Conservation (phyloP, 768 basidiomycete species). For the Boletus sp. region DNA sequence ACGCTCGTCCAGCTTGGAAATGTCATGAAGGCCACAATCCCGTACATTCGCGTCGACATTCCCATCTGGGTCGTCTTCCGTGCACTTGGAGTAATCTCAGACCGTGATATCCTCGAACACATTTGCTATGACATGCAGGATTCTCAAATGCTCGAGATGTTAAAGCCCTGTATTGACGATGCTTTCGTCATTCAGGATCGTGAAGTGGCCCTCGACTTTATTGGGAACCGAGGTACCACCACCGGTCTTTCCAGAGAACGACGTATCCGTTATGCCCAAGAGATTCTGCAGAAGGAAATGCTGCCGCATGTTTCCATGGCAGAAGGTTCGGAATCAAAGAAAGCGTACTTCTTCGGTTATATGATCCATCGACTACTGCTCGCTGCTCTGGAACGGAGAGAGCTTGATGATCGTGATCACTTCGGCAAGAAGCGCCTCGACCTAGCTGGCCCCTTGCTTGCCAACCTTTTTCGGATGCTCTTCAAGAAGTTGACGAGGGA, state of each 20-base stretch:
- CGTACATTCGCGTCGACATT: slow-evolving; percentile 97
- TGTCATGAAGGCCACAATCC: slow-evolving; percentile 95
- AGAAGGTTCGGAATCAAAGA: slow-evolving; percentile 95
- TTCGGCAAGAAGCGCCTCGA: slow-evolving; percentile 98
- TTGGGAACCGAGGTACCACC: slow-evolving; percentile 96
- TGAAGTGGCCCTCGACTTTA: slow-evolving; percentile 96
- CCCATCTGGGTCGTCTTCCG: slow-evolving; percentile 99
- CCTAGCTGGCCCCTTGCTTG: slow-evolving; percentile 90
- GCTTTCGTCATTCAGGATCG: slow-evolving; percentile 98
- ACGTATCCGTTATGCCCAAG: slow-evolving; percentile 94
- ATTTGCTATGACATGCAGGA: slow-evolving; percentile 99
- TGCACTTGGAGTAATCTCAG: slow-evolving; percentile 94
- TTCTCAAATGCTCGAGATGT: slow-evolving; percentile 93
- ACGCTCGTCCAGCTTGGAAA: slow-evolving; percentile 61
- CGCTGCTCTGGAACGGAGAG: slow-evolving; percentile 90
- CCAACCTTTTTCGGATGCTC: slow-evolving; percentile 97
- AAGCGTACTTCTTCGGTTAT: slow-evolving; percentile 99
- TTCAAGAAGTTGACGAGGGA: slow-evolving; percentile 97
- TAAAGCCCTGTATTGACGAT: slow-evolving; percentile 98
- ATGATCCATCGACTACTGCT: slow-evolving; percentile 97
- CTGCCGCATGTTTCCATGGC: slow-evolving; percentile 95
- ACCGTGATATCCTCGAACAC: slow-evolving; percentile 95
- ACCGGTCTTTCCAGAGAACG: slow-evolving; percentile 89
- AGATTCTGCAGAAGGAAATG: slow-evolving; percentile 99
- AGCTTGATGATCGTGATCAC: slow-evolving; percentile 98